Conservation (phyloP, 805 yeast genomes). For the Nakazawaea wyomingensis region DNA sequence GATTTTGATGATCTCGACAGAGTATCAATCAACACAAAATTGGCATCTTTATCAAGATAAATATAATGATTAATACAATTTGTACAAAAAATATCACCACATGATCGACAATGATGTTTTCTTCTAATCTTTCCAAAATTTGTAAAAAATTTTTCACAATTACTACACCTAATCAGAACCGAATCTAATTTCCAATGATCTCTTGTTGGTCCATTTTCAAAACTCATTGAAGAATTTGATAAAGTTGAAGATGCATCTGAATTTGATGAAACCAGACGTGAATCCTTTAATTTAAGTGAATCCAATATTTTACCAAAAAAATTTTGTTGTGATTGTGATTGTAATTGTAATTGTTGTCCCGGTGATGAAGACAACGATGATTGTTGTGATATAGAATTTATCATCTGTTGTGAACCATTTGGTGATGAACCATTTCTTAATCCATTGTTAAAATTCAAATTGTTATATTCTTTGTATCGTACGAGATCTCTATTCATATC, state of each 20-base stretch:
- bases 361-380: conserved; percentile 15
- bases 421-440: conserved; percentile 2
- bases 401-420: not conserved
- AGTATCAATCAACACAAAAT: conserved; percentile 27
- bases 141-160: conserved; percentile 66
- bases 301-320: conserved; percentile 2
- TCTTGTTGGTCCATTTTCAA: conserved; percentile 39
- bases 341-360: conserved; percentile 16
- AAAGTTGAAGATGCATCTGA: conserved; percentile 12
- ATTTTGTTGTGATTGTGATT: no score
- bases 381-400: conserved; percentile 4
- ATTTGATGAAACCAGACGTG: no score
- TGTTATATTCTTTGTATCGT: conserved; percentile 22
- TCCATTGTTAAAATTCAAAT: conserved; percentile 13
- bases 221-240: conserved; percentile 4
- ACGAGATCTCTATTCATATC: conserved; percentile 2
- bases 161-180: conserved; percentile 55
- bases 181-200: conserved; percentile 75
- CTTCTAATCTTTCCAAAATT: conserved; percentile 62
- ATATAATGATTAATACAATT: conserved; percentile 30
- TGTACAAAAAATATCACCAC: conserved; percentile 37
- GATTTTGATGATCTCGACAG: conserved; percentile 9
- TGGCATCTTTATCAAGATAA: conserved; percentile 29
- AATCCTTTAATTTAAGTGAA: not conserved
- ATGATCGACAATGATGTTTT: conserved; percentile 35